These are phyloP conservation scores for Tetragonia tetragonoides DNA, from an alignment of 148 eudicot species.

Conservation along the genomic window DNA sequence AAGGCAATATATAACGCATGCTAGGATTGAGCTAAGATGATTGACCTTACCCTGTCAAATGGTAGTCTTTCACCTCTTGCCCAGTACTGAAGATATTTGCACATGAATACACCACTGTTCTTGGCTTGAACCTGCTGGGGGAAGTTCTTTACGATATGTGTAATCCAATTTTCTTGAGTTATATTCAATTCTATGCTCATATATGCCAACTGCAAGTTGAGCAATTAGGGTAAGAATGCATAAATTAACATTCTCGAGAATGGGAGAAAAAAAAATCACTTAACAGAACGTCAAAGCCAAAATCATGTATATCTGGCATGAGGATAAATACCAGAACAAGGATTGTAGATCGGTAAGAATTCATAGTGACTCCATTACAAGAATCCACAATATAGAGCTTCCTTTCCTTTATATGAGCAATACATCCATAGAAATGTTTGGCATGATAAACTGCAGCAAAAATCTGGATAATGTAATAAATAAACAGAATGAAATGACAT, in stretches of 20 bases:
- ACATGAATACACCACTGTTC: slow-evolving; percentile 8
- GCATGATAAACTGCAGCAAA: neutral
- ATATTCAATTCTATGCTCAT: neutral
- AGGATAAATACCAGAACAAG: neutral
- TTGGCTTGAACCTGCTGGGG: neutral
- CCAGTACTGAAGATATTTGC: slow-evolving; percentile 6
- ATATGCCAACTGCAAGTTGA: slow-evolving; percentile 1
- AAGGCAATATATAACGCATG: neutral
- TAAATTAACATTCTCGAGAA: neutral
- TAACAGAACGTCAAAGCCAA: neutral
- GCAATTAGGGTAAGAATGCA: neutral
- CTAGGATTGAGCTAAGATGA: neutral
- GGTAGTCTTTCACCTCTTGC: slow-evolving; percentile 15
- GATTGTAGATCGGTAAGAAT: slow-evolving; percentile 3
- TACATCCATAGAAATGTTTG: slow-evolving; percentile 12
- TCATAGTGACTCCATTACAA: neutral
- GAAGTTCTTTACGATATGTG: neutral
- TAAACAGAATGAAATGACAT: neutral
- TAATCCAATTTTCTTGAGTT: slow-evolving; percentile 4
- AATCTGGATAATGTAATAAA: neutral
- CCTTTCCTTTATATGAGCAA: neutral
- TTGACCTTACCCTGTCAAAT: neutral
- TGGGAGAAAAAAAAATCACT: neutral
- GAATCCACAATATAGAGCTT: slow-evolving; percentile 5
- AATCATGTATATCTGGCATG: neutral